Conservation (phyloP, 306 rosid species). For the Vigna radiata region DNA sequence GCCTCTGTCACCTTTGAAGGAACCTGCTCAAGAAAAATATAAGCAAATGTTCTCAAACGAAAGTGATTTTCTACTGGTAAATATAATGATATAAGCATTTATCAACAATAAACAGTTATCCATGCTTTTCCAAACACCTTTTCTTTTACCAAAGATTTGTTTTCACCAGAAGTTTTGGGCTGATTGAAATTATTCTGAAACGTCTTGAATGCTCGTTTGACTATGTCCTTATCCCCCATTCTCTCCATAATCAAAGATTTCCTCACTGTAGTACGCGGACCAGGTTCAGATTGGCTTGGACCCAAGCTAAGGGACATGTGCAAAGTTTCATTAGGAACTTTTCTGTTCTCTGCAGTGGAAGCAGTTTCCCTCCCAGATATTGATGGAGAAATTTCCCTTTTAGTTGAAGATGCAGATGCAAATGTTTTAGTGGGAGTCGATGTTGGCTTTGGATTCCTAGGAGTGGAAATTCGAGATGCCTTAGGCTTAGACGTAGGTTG, state of each 20-base stretch:
- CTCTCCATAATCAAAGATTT: conserved; percentile 76
- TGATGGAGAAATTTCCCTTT: conserved; percentile 51
- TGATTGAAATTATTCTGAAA: conserved; percentile 69
- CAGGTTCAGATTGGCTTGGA: conserved; percentile 53
- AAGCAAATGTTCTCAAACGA: conserved; percentile 13
- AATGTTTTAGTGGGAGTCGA: conserved; percentile 47
- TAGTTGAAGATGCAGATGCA: conserved; percentile 49
- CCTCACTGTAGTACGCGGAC: conserved; percentile 53
- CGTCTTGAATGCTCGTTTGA: conserved; percentile 77
- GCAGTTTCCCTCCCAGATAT: conserved; percentile 49
- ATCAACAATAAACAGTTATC: conserved; percentile 12
- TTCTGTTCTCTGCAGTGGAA: conserved; percentile 53
- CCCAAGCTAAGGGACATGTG: conserved; percentile 67
- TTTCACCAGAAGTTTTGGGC: conserved; percentile 54
- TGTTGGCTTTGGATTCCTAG: conserved; percentile 53
- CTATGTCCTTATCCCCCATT: conserved; percentile 87
- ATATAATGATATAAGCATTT: not conserved
- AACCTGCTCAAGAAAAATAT: conserved; percentile 49
- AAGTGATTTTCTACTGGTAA: not conserved
- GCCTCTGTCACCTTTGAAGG: conserved; percentile 57
- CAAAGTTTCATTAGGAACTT: conserved; percentile 58
- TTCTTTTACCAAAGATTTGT: conserved; percentile 51
- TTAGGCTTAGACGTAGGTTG: conserved; percentile 54
- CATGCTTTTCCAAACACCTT: conserved; percentile 50
- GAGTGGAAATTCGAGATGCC: conserved; percentile 57